Base-by-base conservation (phyloP, 2,329 filamentous ascomycete species). In the Berkeleyomyces basicola region DNA sequence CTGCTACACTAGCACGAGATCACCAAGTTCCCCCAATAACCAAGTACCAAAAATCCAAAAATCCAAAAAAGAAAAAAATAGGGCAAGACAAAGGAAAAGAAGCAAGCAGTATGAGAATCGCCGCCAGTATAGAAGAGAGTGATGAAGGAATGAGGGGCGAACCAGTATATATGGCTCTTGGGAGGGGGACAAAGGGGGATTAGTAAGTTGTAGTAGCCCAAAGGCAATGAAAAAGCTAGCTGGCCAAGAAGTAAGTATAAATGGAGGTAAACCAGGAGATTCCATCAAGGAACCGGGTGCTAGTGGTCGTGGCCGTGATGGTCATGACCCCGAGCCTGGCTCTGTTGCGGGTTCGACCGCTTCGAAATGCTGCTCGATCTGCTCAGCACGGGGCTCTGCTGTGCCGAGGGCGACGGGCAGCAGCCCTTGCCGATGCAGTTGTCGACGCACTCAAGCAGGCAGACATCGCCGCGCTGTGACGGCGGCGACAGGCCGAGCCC, bases 391-490 rank as follows among this genome's bases (percentile, higher is more conserved):
- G 58, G 59, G 46, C 66, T 63, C 37, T 53, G 61, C 46, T 51
- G 31, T 10, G 57, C 61, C 39, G 53, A 43, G 10, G 63, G 59
- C 40, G 63, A 64, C 11, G 71, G 68, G 67, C 77, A 79, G 71
- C 77, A 79, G 11, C 76, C 76, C 68, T 73, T 71, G 14, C 70
- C 76, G 3, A 73, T 71, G 64, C 77, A 79, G 63, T 78, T 71
- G 58, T 79, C 77, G 7, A 79, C 74, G 61, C 77, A 79, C 65
- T 79, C 79, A 3, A 84, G 72, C 43, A 84, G 72, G 66, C 79
- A 82, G 40, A 61, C 51, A 42, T 63, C 64, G n/a, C 67, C 46
- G 69, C 67, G 37, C 68, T 67, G 57, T 68, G 16, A 70, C 68
- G 14, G 69, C 72, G 66, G 71, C 70, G 59, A 70, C 70, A 23